Evolutionary conservation across 1,139 yeast genomes (phyloP), one percentile per base, ranked within the genome.

Genomic region (Blastobotrys persicus): DNA sequence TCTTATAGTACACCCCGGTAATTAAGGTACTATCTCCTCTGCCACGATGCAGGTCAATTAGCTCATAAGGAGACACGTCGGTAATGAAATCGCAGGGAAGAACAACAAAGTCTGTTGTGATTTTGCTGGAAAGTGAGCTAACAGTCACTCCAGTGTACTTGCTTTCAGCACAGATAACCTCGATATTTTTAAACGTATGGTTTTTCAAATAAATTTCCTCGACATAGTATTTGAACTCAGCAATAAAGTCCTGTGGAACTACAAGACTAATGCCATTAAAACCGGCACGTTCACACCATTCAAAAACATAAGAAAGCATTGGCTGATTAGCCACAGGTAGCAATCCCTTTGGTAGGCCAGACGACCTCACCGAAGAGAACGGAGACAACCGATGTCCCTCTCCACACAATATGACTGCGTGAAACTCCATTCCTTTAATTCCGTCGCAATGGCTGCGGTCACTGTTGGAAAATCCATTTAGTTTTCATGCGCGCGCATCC

Each of bases 11-110:
- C 14, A 88, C 80, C 37, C 85, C 76, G 3, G 71, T 59, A 16
- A 68, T 59, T 68, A 89, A 73, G 1, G 92, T 92, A 49, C 83
- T 65, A 58, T 86, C 89, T 26, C 76, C 71, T 41, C 78, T 82
- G 59, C 82, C 79, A 59, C 81, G 83, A 65, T 84, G 91, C 42
- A 85, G 85, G 64, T 92, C 96, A 47, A 91, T 81, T 40, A 94
- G 74, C 18, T 85, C 85, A 60, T 86, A 92, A 2, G 98, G 96
- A 3, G 96, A 96, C 39, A 91, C 74, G 65, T 91, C 91, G 3
- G 98, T 88, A 45, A 92, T 75, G 61, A 92, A 86, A 67, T 94
- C 98, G 71, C 98, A 91, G 2, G 98, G 97, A 53, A 94, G 70
- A 38, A 92, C 68, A 17, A 89, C 88, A 62, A 88, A 84, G 63